These are phyloP conservation scores for Rhynchosporium graminicola DNA, from an alignment of 2,329 filamentous ascomycete species.

Conservation along the genomic window DNA sequence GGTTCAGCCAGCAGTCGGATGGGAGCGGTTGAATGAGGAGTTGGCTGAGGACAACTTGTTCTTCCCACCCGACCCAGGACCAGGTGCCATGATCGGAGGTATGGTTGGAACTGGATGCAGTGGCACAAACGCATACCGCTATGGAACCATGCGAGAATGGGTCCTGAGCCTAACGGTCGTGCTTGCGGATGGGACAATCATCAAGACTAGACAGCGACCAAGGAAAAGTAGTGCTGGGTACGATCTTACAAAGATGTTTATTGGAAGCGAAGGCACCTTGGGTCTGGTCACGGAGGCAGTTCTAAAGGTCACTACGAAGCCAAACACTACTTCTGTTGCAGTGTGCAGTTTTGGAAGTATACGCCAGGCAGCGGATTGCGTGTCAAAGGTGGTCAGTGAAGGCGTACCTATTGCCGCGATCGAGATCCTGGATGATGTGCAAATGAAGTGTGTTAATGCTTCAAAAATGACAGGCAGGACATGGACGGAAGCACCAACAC, in stretches of 20 bases:
- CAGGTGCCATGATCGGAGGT: constrained; percentile 88
- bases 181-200: constrained; percentile 83
- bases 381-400: constrained; percentile 74
- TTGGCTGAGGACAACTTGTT: constrained; percentile 75
- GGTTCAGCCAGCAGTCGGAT: constrained; percentile 80
- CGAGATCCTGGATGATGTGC: constrained; percentile 88
- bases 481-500: constrained; percentile 73
- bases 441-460: constrained; percentile 73
- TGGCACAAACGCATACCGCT: constrained; percentile 88
- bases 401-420: constrained; percentile 88
- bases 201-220: constrained; percentile 85
- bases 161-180: constrained; percentile 85
- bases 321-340: constrained; percentile 77
- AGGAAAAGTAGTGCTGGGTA: constrained; percentile 91
- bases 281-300: constrained; percentile 90
- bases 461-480: constrained; percentile 64
- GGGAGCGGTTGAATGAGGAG: constrained; percentile 82
- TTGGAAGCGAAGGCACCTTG: constrained; percentile 88
- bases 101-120: constrained; percentile 75
- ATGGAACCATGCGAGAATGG: constrained; percentile 95
- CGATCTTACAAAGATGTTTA: constrained; percentile 85
- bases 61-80: constrained; percentile 89
- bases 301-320: constrained; percentile 80
- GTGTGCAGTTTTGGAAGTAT: constrained; percentile 62
- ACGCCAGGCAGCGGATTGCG: constrained; percentile 56